Evolutionary conservation across 2,329 filamentous ascomycete species (phyloP).

Genomic region (Colletotrichum gloeosporioides): DNA sequence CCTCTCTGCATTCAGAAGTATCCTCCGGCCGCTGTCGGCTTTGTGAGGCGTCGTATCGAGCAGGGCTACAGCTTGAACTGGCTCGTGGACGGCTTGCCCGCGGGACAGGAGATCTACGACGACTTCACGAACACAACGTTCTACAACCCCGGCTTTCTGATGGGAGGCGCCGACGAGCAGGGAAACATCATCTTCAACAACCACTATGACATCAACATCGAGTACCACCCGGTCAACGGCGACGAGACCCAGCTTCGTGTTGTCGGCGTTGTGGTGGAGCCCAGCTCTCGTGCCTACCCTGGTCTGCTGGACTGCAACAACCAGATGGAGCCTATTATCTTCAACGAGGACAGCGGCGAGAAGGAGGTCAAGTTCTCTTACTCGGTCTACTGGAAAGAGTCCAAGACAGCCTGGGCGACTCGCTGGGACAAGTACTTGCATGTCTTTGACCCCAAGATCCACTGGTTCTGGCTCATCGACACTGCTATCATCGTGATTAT

Average conservation of each 20-base stretch:
- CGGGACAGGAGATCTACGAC: constrained; percentile 83
- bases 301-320: constrained; percentile 68
- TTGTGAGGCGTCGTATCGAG: constrained; percentile 82
- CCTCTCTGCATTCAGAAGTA: constrained; percentile 73
- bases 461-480: constrained; percentile 97
- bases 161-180: constrained; percentile 66
- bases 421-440: constrained; percentile 99
- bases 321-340: constrained; percentile 60
- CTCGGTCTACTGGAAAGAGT: constrained; percentile 87
- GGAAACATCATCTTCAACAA: constrained; percentile 78
- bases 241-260: constrained; percentile 78
- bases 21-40: constrained; percentile 70
- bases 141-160: constrained; percentile 89
- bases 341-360: constrained; percentile 60
- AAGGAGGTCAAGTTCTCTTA: constrained; percentile 83
- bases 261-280: constrained; percentile 89
- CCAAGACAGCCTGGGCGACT: constrained; percentile 89
- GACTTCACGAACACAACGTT: constrained; percentile 78
- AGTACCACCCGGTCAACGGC: constrained; percentile 82
- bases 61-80: constrained; percentile 94
- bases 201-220: constrained; percentile 92
- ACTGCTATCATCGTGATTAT: constrained; percentile 95
- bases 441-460: constrained; percentile 96
- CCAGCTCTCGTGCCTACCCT: constrained; percentile 71
- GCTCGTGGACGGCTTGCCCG: constrained; percentile 93